These are phyloP conservation scores for Candida easanensis DNA, from an alignment of 805 yeast species.

Conservation along the genomic window DNA sequence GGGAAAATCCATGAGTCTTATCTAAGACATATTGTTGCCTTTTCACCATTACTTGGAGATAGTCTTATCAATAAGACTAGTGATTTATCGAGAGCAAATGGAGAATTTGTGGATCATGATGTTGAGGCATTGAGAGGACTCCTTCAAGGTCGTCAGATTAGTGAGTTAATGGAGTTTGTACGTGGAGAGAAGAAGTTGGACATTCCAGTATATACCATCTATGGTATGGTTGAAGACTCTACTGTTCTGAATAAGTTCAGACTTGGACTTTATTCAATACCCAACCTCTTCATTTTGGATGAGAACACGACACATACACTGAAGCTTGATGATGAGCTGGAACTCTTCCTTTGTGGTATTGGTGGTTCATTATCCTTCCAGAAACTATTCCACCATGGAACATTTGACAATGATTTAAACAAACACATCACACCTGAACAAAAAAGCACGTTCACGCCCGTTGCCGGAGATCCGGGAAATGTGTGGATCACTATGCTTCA, in stretches of 20 bases:
- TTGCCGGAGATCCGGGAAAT: conserved; percentile 62
- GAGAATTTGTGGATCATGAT: conserved; percentile 39
- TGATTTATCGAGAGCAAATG: conserved; percentile 44
- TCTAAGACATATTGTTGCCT: conserved; percentile 63
- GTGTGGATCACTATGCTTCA: conserved; percentile 74
- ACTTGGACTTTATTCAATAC: conserved; percentile 47
- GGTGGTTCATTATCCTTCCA: conserved; percentile 72
- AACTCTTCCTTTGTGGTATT: conserved; percentile 59
- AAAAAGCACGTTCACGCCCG: conserved; percentile 40
- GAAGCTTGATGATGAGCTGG: conserved; percentile 34
- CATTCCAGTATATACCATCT: conserved; percentile 74
- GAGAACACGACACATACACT: conserved; percentile 48
- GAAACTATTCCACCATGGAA: conserved; percentile 65
- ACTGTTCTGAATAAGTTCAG: conserved; percentile 61
- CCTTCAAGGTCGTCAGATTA: conserved; percentile 37
- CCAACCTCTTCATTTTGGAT: conserved; percentile 60
- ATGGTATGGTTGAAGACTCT: conserved; percentile 75
- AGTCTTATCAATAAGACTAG: conserved; percentile 49
- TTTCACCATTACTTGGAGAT: conserved; percentile 54
- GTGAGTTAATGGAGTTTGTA: conserved; percentile 51
- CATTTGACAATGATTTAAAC: conserved; percentile 27
- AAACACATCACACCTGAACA: conserved; percentile 17
- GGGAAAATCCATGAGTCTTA: conserved; percentile 53
- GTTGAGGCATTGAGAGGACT: conserved; percentile 32
- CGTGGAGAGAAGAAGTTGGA: conserved; percentile 39